phyloP scores from a whole-genome alignment of 352 stramenopile genomes.

The Globisporangium spinosum region DNA sequence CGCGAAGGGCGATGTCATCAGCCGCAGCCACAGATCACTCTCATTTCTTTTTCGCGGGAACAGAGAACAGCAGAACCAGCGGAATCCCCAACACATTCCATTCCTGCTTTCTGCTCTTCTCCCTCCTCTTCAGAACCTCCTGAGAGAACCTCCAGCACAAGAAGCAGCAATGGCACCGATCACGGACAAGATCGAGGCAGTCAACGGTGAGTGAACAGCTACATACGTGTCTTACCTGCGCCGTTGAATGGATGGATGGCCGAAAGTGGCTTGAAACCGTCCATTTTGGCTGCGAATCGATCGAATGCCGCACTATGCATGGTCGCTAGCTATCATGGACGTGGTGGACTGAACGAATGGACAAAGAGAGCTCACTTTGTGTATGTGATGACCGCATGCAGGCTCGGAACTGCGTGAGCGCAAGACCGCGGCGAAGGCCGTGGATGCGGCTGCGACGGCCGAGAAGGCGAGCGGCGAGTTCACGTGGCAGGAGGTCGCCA shows the following conservation, averaged over 20 bases:
- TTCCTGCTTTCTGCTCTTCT: neutral
- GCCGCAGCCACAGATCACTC: neutral
- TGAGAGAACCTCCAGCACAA: neutral
- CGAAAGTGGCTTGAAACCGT: constrained; percentile 1
- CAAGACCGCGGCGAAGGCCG: constrained; percentile 27
- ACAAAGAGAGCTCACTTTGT: neutral
- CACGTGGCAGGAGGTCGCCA: constrained; percentile 94
- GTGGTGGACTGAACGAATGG: neutral
- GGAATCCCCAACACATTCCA: constrained; percentile 3
- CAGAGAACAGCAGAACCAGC: constrained; percentile 10
- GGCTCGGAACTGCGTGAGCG: constrained; percentile 47
- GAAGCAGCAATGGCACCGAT: constrained; percentile 15
- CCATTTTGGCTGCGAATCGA: neutral
- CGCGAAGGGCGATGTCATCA: constrained; percentile 14
- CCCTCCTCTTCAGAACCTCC: neutral
- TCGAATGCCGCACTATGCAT: neutral
- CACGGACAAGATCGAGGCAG: neutral
- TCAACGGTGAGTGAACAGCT: constrained; percentile 8
- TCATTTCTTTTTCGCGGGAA: constrained; percentile 10
- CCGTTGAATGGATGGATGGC: neutral
- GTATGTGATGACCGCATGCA: neutral
- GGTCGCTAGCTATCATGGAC: too few relatives aligned
- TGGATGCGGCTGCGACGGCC: constrained; percentile 4
- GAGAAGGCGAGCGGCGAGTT: constrained; percentile 41
- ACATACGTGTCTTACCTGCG: neutral